A percentile compares a stretch with the other conserved stretches of the same genome.
These are phyloP conservation scores for Penicillium sp. DNA, from an alignment of 2,329 filamentous ascomycete genomes.

Conservation along the genomic window DNA sequence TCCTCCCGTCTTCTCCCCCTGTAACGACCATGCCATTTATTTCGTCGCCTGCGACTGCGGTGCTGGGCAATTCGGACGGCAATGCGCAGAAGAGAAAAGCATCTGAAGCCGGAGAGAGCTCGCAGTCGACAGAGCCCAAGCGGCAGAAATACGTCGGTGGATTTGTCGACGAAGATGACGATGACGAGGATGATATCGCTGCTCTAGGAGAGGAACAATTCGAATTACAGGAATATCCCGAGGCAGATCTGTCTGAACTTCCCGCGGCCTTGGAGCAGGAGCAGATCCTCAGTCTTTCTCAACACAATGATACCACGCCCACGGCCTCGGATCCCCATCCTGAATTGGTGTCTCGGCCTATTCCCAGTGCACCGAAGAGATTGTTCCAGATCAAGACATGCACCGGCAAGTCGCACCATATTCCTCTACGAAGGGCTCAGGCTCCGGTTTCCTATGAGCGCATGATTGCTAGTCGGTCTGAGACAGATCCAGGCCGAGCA, in stretches of 20 bases:
- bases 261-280: slow-evolving; percentile 14
- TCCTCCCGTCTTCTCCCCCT: slow-evolving; percentile 37
- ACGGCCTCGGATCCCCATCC: slow-evolving; percentile 2
- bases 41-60: slow-evolving; percentile 39
- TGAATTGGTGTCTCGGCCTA: slow-evolving; percentile 11
- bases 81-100: slow-evolving; percentile 44
- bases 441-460: slow-evolving; percentile 50
- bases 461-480: slow-evolving; percentile 54
- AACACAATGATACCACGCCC: slow-evolving; percentile 1
- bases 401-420: slow-evolving; percentile 47
- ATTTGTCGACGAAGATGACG: slow-evolving; percentile 44
- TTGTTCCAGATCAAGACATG: slow-evolving; percentile 45
- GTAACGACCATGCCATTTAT: slow-evolving; percentile 41
- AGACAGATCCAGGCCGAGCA: slow-evolving; percentile 52
- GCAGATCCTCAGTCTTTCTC: not conserved
- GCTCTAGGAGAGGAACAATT: slow-evolving; percentile 32
- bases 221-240: slow-evolving; percentile 26
- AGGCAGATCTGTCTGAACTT: slow-evolving; percentile 15
- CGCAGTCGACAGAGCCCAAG: slow-evolving; percentile 37
- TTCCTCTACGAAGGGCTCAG: slow-evolving; percentile 40
- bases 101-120: slow-evolving; percentile 22
- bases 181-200: slow-evolving; percentile 32
- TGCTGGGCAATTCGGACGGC: slow-evolving; percentile 35
- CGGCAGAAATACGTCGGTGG: slow-evolving; percentile 42
- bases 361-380: slow-evolving; percentile 14